Evolutionary conservation across 495 filamentous ascomycete genomes (phyloP).

Genomic region (Hypoxylon subgilvum): DNA sequence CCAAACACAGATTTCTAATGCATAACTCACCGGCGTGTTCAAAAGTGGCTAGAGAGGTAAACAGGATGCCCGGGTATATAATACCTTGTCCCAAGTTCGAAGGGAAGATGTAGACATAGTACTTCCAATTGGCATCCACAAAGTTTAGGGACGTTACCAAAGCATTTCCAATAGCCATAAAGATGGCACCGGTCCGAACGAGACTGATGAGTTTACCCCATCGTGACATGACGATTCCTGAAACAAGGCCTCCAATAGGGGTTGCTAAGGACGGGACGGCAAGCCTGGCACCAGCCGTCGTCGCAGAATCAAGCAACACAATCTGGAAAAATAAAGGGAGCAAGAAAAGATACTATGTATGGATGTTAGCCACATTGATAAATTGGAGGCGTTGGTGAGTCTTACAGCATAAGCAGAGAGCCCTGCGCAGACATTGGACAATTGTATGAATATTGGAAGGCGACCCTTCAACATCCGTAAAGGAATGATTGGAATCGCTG

Average conservation of each 20-base stretch:
- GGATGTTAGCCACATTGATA: slow-evolving; percentile 1
- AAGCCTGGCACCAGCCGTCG: slow-evolving; percentile 63
- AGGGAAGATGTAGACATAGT: slow-evolving; percentile 66
- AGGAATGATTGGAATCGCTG: slow-evolving; percentile 67
- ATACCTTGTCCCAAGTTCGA: slow-evolving; percentile 70
- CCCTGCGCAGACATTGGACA: slow-evolving; percentile 66
- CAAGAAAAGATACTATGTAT: slow-evolving; percentile 66
- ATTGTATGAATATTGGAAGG: slow-evolving; percentile 59
- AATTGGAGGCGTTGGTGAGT: slow-evolving; percentile 4
- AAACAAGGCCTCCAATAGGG: slow-evolving; percentile 64
- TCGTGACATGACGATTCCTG: slow-evolving; percentile 68
- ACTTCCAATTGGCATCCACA: slow-evolving; percentile 66
- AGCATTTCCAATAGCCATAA: slow-evolving; percentile 66
- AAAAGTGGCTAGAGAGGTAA: slow-evolving; percentile 68
- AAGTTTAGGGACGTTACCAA: slow-evolving; percentile 63
- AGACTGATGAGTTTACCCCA: slow-evolving; percentile 65
- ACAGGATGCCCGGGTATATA: slow-evolving; percentile 66
- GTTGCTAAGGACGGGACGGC: slow-evolving; percentile 67
- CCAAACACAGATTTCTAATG: background rate
- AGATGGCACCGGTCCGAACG: slow-evolving; percentile 59
- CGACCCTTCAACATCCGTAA: slow-evolving; percentile 61
- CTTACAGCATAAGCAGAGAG: slow-evolving; percentile 69
- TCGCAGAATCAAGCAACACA: slow-evolving; percentile 65
- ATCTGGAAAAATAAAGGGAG: slow-evolving; percentile 70
- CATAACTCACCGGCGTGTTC: slow-evolving; percentile 61